Evolutionary conservation across 768 basidiomycete genomes (phyloP).

Genomic region (Sarcomyxa edulis): DNA sequence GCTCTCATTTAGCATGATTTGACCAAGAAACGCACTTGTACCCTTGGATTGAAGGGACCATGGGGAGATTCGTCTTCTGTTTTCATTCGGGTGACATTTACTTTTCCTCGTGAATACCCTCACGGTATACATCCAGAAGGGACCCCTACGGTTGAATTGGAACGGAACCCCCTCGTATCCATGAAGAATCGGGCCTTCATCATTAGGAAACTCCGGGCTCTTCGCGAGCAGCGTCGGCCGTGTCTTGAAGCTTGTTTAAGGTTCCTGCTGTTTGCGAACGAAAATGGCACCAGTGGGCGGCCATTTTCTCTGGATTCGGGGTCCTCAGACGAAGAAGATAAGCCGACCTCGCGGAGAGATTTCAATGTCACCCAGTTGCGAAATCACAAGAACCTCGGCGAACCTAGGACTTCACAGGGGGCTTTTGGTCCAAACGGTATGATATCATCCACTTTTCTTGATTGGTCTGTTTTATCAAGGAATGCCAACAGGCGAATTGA

Average conservation of each 20-base stretch:
- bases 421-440: constrained; percentile 85
- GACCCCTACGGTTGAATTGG: constrained; percentile 74
- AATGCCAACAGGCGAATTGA: constrained; percentile 59
- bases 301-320: constrained; percentile 43
- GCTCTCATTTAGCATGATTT: constrained; percentile 49
- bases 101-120: constrained; percentile 83
- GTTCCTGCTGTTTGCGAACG: constrained; percentile 71
- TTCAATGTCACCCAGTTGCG: constrained; percentile 49
- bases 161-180: constrained; percentile 77
- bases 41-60: constrained; percentile 81
- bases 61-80: constrained; percentile 86
- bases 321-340: constrained; percentile 60
- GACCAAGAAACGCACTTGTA: constrained; percentile 71
- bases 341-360: constrained; percentile 34
- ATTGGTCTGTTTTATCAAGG: constrained; percentile 4
- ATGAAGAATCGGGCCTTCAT: constrained; percentile 74
- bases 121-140: constrained; percentile 55
- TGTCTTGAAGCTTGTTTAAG: constrained; percentile 82
- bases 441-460: constrained; percentile 7
- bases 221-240: constrained; percentile 70
- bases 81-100: constrained; percentile 85
- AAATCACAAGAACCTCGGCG: constrained; percentile 73
- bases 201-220: constrained; percentile 65
- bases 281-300: constrained; percentile 41
- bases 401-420: constrained; percentile 83